Percentiles rank a stretch among this genome's conserved stretches.
Evolutionary conservation across 139 green algal genomes (phyloP).

Genomic region (Auxenochlorella protothecoides): DNA sequence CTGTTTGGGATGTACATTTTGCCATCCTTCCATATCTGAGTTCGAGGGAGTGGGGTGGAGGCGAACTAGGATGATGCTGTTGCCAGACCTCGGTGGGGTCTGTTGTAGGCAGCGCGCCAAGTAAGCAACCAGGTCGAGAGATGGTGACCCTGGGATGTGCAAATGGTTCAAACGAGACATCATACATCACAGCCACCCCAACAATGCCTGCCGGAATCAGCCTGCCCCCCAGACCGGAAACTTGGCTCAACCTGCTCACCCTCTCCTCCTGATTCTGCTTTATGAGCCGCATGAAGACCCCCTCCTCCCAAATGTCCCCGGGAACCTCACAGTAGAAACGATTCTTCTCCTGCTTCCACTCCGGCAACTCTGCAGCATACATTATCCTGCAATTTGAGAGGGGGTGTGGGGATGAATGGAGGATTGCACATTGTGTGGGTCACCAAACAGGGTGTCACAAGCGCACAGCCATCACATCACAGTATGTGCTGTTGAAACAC

Average conservation of each 20-base stretch:
- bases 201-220: neutral
- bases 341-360: slow-evolving; percentile 62
- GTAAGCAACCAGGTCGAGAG: too few relatives aligned
- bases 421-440: too few relatives aligned
- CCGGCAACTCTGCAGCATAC: slow-evolving; percentile 35
- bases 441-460: too few relatives aligned
- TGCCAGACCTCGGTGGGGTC: neutral
- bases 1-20: slow-evolving; percentile 26
- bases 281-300: slow-evolving; percentile 47
- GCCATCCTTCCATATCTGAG: slow-evolving; percentile 5
- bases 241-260: neutral
- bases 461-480: too few relatives aligned
- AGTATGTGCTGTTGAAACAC: too few relatives aligned
- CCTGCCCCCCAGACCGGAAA: too few relatives aligned
- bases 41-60: neutral
- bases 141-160: neutral
- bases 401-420: too few relatives aligned
- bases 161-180: neutral
- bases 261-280: slow-evolving; percentile 36
- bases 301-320: slow-evolving; percentile 59
- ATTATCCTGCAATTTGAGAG: neutral
- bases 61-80: neutral
- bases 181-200: neutral
- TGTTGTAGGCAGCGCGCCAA: too few relatives aligned
- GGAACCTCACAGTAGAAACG: slow-evolving; percentile 63